Evolutionary conservation across 2,329 filamentous ascomycete species (phyloP).

Genomic region (Clarireedia monteithiana): DNA sequence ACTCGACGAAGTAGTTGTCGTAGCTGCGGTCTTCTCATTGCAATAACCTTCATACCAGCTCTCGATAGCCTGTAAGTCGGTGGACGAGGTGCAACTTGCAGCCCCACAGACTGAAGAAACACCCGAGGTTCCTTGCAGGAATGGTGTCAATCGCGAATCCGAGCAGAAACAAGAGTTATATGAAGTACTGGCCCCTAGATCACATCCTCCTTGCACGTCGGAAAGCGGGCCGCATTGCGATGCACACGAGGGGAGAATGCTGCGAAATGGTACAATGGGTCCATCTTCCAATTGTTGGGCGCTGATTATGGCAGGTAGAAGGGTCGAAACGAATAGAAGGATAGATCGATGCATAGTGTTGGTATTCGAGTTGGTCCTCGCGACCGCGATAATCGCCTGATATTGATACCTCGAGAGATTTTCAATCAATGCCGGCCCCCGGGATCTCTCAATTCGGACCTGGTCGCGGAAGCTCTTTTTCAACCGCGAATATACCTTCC

Average conservation of each 20-base stretch:
- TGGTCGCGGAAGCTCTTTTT: background rate
- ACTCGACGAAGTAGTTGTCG: conserved; percentile 19
- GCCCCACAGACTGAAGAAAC: conserved; percentile 57
- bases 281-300: conserved; percentile 17
- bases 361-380: background rate
- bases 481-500: background rate
- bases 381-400: background rate
- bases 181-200: conserved; percentile 47
- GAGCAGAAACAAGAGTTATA: conserved; percentile 71
- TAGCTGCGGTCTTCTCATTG: conserved; percentile 34
- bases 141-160: conserved; percentile 48
- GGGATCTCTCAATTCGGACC: background rate
- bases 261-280: conserved; percentile 44
- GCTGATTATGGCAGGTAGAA: conserved; percentile 2
- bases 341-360: conserved; percentile 8
- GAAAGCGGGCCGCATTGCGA: conserved; percentile 50
- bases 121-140: conserved; percentile 45
- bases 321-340: conserved; percentile 1
- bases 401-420: background rate
- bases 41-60: conserved; percentile 67
- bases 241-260: conserved; percentile 56
- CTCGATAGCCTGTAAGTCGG: conserved; percentile 48
- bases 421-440: background rate
- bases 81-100: conserved; percentile 41
- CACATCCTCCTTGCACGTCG: conserved; percentile 65